Evolutionary conservation across 2,329 filamentous ascomycete species (phyloP), one percentile per base, ranked within the genome.

Genomic region (Microsporum audouinii): DNA sequence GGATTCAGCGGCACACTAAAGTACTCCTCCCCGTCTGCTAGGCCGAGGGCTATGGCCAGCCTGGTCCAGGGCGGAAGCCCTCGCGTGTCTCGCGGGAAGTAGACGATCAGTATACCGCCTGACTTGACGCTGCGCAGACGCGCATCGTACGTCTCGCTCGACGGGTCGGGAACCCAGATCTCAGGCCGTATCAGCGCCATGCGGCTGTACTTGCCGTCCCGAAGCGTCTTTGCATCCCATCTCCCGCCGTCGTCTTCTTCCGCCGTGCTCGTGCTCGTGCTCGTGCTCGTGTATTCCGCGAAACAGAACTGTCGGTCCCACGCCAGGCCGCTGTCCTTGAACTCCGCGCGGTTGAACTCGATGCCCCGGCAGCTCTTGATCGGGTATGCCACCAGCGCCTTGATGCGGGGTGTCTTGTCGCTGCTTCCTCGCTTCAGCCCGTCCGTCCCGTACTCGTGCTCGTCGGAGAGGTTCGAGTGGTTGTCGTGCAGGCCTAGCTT

Each of bases 261-360:
- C 55, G 55, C 59, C 23, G 14, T 49, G 33, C 17, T 23, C 17
- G 17, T 23, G 17, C 17, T 23, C 17, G 17, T 23, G 17, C 17
- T 23, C 17, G 17, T 23, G 17, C 17, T 23, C 17, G 45, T 51
- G 45, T 78, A 71, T 72, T 91, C 87, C 1, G 88, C 90, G 70
- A 96, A 89, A 56, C 84, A 87, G 76, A 91, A 95, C 66, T 92
- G 82, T 4, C 90, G 84, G 73, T 96, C 91, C 72, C 87, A 88
- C 70, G 87, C 82, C 61, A 95, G 79, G 1, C 91, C 90, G 1
- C 83, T 83, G 4, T 83, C 77, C 53, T 89, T 74, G 14, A 94
- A 80, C 60, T 83, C 81, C 63, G 82, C 83, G 63, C 80, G 76
- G 58, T 82, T 75, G 55, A 96, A 73, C 74, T 94, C 89, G 60